Evolutionary conservation across 1,139 yeast species (phyloP).

Genomic region (Zhuliangozyma parablackwelliae): DNA sequence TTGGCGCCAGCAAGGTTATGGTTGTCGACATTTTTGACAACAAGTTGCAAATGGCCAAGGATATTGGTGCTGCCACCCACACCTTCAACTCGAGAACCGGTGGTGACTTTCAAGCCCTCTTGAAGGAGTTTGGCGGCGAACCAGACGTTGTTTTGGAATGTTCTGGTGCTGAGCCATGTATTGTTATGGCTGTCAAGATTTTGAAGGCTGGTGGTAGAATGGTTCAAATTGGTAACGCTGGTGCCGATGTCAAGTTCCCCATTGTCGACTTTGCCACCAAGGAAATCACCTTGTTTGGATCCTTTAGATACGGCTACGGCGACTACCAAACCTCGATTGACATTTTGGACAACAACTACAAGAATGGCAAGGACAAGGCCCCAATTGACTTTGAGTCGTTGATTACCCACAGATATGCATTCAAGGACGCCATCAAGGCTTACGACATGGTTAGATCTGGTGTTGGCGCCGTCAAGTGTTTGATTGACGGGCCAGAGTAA

Average conservation of each 20-base stretch:
- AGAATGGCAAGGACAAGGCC: conserved; percentile 51
- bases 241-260: conserved; percentile 65
- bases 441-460: conserved; percentile 62
- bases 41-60: conserved; percentile 56
- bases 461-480: conserved; percentile 40
- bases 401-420: conserved; percentile 73
- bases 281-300: conserved; percentile 68
- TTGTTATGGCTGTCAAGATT: conserved; percentile 56
- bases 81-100: conserved; percentile 51
- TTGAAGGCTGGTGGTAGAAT: conserved; percentile 60
- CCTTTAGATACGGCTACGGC: conserved; percentile 76
- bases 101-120: conserved; percentile 24
- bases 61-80: conserved; percentile 57
- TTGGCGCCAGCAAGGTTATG: conserved; percentile 71
- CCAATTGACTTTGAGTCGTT: conserved; percentile 47
- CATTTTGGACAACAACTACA: conserved; percentile 56
- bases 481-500: conserved; percentile 41
- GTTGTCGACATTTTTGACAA: conserved; percentile 61
- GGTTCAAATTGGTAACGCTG: conserved; percentile 78
- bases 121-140: conserved; percentile 39
- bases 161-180: conserved; percentile 69
- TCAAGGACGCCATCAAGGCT: conserved; percentile 75
- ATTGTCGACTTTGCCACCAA: conserved; percentile 66
- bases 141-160: conserved; percentile 68
- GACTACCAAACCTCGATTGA: conserved; percentile 75